Percentiles rank a stretch among this genome's conserved stretches.
Conservation (phyloP, 768 basidiomycete genomes). For the Mycena chlorophos region DNA sequence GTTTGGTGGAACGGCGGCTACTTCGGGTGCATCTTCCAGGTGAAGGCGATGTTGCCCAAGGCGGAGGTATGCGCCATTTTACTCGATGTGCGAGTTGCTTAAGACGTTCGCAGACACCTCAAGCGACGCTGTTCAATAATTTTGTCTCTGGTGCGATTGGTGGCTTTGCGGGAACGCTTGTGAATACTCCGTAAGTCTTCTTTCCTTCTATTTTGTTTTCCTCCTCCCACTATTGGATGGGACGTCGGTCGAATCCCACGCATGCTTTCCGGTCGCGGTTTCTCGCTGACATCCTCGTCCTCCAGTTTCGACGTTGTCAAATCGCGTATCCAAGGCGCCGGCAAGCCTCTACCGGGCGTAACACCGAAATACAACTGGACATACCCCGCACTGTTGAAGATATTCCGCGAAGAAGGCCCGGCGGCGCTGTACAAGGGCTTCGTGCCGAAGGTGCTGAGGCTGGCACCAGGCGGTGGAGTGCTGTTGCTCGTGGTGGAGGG, state of each 20-base stretch:
- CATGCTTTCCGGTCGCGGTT: too few species aligned
- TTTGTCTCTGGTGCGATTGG: conserved; percentile 89
- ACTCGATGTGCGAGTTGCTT: too few species aligned
- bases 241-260: too few species aligned
- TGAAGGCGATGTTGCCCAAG: conserved; percentile 77
- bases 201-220: background rate
- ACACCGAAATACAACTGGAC: conserved; percentile 92
- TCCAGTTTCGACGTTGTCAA: conserved; percentile 60
- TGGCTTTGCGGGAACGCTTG: conserved; percentile 82
- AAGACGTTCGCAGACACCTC: conserved; percentile 63
- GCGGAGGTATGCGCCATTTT: conserved; percentile 61
- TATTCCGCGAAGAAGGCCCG: conserved; percentile 84
- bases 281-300: background rate
- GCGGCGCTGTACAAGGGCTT: conserved; percentile 93
- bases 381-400: conserved; percentile 81
- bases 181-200: conserved; percentile 84
- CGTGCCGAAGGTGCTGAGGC: conserved; percentile 89
- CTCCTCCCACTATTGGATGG: too few species aligned
- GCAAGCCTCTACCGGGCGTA: conserved; percentile 65
- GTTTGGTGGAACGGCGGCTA: conserved; percentile 95
- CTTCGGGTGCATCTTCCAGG: conserved; percentile 90
- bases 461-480: conserved; percentile 95
- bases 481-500: conserved; percentile 92
- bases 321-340: conserved; percentile 85
- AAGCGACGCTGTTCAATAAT: conserved; percentile 82